Evolutionary conservation across 495 filamentous ascomycete species (phyloP), one percentile per base, ranked within the genome.

Genomic region (Pyrenula aspistea): DNA sequence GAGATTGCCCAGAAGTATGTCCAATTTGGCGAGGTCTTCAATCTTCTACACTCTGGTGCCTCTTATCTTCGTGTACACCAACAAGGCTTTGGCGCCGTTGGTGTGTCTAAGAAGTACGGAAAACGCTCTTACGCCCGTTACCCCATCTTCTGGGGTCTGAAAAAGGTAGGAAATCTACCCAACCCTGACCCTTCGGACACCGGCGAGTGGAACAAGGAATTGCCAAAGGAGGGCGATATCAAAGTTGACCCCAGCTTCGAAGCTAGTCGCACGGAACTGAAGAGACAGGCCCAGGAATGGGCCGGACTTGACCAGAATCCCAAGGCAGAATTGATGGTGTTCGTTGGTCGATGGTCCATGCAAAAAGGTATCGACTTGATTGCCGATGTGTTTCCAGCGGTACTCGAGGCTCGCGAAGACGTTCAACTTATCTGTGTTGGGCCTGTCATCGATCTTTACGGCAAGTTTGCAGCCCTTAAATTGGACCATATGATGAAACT

Each of bases 291-390:
- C 2, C 86, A 90, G 62, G 81, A 88, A 67, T 90, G 86, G 86
- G 86, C 86, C 24, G 82, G 82, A 4, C 72, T 90, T 0, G 70
- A 86, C 1, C 75, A 81, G 54, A 79, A 83, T 55, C 77, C 85
- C 10, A 72, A 80, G 36, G 86, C 86, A 2, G 86, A 90, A 58
- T 73, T 90, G 22, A 77, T 89, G 58, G 86, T 89, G 11, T 90
- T 90, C 60, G 86, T 90, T 48, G 86, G 86, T 49, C 79, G 86
- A 51, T 90, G 86, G 86, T 86, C 82, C 2, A 81, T 84, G 74
- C 86, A 90, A 62, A 90, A 89, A 64, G 86, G 86, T 25, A 75
- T 89, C 53, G 86, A 90, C 65, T 72, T 89, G 12, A 89, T 90
- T 57, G 86, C 86, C 21, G 86, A 90, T 64, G 80, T 89, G 12